Base-by-base conservation (phyloP, 2,329 filamentous ascomycete genomes). In the Hymenotorrendiella dingleyae region DNA sequence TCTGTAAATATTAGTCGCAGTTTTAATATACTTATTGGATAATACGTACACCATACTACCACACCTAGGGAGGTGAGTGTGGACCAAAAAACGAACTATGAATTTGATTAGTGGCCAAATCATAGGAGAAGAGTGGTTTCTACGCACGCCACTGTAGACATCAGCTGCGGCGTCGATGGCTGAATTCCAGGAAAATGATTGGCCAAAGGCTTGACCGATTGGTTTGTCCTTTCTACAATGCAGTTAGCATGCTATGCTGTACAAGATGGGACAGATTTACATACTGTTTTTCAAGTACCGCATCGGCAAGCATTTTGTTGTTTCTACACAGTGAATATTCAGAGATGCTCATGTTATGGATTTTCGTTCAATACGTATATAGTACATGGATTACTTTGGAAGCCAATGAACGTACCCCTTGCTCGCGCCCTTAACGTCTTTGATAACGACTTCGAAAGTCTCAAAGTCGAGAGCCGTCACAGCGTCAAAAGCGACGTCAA, bases 331-430 rank as follows among this genome's bases (percentile, higher is more conserved):
- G 56, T 55, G 58, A 52, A 22, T 43, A 27, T 54, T 63, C 50
- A 62, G 59, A 62, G 29, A 43, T 39, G 45, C 54, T 55, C 56
- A 56, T 46, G 45, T 52, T 17, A 48, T 52, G 42, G 50, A 51
- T 48, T 49, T 39, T 49, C 48, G 41, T 41, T 17, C 42, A 45
- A 48, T 49, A 48, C 52, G 42, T 55, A 64, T 67, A 63, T 73
- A 71, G n/a, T 73, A 70, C 69, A 76, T 74, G 51, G 54, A 70
- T 78, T 90, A 96, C 72, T 80, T 87, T 57, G 91, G 91, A 77
- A 96, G 89, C 84, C 84, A 84, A 71, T 82, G 80, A 71, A 98
- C 93, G 78, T 98, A 98, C 93, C 91, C 90, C 86, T 91, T 90
- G 74, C 86, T 93, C 62, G 83, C 69, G 53, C 89, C 90, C 70